phyloP scores from a whole-genome alignment of 169 alveolate genomes.

The Plasmodium blacklocki region DNA sequence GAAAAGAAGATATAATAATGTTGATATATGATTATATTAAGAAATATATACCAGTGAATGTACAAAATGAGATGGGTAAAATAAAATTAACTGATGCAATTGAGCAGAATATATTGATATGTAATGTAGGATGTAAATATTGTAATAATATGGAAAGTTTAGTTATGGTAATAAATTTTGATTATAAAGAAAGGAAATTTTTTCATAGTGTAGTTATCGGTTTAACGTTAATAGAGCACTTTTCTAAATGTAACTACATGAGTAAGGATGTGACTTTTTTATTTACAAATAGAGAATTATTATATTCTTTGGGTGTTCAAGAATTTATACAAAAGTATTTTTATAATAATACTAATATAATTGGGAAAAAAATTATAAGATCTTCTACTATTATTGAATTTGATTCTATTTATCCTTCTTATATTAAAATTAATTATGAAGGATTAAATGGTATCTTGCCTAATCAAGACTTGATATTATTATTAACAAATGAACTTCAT shows the following conservation, averaged over 20 bases:
- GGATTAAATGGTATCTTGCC: constrained; percentile 73
- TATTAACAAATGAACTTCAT: constrained; percentile 40
- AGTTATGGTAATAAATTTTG: constrained; percentile 71
- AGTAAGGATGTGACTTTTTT: constrained; percentile 72
- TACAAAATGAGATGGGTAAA: constrained; percentile 23
- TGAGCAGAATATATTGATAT: constrained; percentile 28
- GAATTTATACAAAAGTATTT: constrained; percentile 35
- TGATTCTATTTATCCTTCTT: constrained; percentile 70
- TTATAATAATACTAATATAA: constrained; percentile 19
- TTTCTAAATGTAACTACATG: constrained; percentile 61
- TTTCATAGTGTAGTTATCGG: constrained; percentile 55
- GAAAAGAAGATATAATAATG: constrained; percentile 37
- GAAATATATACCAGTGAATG: background rate
- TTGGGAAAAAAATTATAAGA: constrained; percentile 36
- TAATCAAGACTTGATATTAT: constrained; percentile 58
- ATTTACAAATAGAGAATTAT: constrained; percentile 67
- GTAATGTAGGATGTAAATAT: constrained; percentile 52
- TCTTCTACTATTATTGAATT: constrained; percentile 72
- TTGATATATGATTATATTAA: constrained; percentile 22
- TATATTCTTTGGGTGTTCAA: constrained; percentile 60
- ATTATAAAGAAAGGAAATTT: constrained; percentile 71
- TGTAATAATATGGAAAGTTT: constrained; percentile 70
- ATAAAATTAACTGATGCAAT: constrained; percentile 1
- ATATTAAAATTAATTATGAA: constrained; percentile 69
- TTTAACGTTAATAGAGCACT: constrained; percentile 60